Evolutionary conservation across 192 early-diverging fungal genomes (phyloP), one percentile per base, ranked within the genome.

Genomic region (Ambispora gerdemannii): DNA sequence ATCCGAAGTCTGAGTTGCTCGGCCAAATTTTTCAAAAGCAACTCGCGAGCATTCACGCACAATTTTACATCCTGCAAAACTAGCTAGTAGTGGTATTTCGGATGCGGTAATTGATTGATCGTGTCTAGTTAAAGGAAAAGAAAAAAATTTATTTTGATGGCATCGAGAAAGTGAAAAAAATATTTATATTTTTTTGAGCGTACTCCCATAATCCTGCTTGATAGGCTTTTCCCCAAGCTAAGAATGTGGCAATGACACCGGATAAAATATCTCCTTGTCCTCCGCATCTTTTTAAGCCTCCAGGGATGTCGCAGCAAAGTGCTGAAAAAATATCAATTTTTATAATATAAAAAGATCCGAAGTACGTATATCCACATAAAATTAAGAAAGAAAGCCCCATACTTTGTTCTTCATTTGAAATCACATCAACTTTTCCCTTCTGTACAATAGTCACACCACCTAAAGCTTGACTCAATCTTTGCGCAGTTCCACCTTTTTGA

Each of bases 231-330:
- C 87, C 91, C 97, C 97, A 99, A 0, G 90, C 91, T 49, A 98
- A 55, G 30, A 96, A 96, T 13, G 96, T 85, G 0, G 89, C 92
- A 30, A 93, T 74, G 4, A 87, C 69, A 19, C 97, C 97, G 13
- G 91, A 85, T 27, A 99, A 81, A 4, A 99, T 78, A 74, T 99
- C 97, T 32, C 97, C 97, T 70, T 98, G 97, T 0, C 97, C 96
- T 22, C 97, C 97, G 72, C 93, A 95, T 15, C 97, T 78, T 51
- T 94, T 86, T 49, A 92, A 76, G 2, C 91, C 89, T 24, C 95
- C 92, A 28, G 74, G 71, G 25, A 81, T 81, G 52, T 86, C 80
- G 50, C 90, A 92, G 0, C 75, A 55, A 56, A 89, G 75, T 2
- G 91, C 85, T 81, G 63, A 19, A 47, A n/a, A 30, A 50, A 24